These are phyloP conservation scores for Microascus cirrosus DNA, from an alignment of 2,329 filamentous ascomycete genomes.

Conservation along the genomic window DNA sequence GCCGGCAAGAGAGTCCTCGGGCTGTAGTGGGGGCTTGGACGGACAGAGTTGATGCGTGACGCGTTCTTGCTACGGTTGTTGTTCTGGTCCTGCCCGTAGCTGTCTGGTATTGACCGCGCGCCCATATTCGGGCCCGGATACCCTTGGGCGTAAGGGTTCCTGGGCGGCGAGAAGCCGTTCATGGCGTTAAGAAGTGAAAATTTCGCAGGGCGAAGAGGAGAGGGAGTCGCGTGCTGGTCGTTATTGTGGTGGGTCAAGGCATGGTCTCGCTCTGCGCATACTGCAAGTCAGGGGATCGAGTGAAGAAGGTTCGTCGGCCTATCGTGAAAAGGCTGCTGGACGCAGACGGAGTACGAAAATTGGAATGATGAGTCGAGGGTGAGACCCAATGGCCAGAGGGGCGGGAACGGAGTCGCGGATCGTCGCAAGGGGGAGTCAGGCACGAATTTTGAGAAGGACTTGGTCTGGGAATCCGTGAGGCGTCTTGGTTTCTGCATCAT, in stretches of 20 bases:
- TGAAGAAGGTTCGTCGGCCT: background rate
- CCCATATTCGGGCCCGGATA: constrained; percentile 21
- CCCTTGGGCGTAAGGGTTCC: constrained; percentile 21
- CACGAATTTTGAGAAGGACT: background rate
- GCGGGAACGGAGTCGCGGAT: constrained; percentile 1
- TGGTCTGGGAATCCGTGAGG: background rate
- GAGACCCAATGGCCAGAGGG: background rate
- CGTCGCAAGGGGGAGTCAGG: background rate
- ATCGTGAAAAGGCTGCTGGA: background rate
- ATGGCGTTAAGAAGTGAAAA: constrained; percentile 14
- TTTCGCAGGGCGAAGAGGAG: background rate
- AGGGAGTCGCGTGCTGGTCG: background rate
- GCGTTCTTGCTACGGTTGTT: constrained; percentile 42
- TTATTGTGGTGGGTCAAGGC: background rate
- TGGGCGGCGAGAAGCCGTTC: constrained; percentile 25
- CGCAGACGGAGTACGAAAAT: background rate
- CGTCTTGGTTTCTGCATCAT: background rate
- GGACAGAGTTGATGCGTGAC: constrained; percentile 46
- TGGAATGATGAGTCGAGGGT: background rate
- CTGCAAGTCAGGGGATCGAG: background rate
- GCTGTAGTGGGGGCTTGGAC: constrained; percentile 11
- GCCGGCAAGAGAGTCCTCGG: background rate
- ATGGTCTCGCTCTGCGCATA: background rate
- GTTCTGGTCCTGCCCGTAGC: constrained; percentile 44
- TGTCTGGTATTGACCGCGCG: constrained; percentile 42